Base-by-base conservation (phyloP, 2,329 filamentous ascomycete genomes). In the Talaromyces albobiverticillius region DNA sequence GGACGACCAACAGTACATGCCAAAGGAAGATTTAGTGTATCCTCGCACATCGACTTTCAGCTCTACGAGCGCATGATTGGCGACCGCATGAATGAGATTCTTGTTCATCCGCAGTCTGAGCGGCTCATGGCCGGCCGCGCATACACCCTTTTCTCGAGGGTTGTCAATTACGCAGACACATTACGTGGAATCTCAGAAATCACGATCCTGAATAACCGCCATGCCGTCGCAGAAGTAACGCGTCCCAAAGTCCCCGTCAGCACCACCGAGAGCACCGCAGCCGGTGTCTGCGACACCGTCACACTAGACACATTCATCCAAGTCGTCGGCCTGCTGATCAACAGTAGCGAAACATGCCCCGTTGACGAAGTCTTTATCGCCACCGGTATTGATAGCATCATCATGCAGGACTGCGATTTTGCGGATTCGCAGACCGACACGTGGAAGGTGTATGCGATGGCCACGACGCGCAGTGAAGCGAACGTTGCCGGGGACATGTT, bases 401-500 rank as follows among this genome's bases (percentile, higher is more conserved):
- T 54, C 10, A 54, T 54, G 45, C 51, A 54, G 41, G 45, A 54
- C 18, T 54, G 51, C 20, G 51, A 54, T 20, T 54, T 54, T 10
- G 25, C 45, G 4, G 36, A 43, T 26, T 20, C 43, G 4, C 34
- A 43, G 18, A 26, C 41, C n/a, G 48, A 45, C 48, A 42, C 36
- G 5, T 55, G 53, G 53, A 55, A 47, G 8, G 46, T 51, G 1
- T 55, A 55, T 36, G 53, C 53, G 18, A 41, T 46, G 53, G 40
- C 46, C 1, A 55, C 42, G 14, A 34, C 46, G 10, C 29, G 46
- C 18, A 51, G 25, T 22, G 47, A 51, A 40, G 29, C 29, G 7
- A 38, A 55, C 40, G 53, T 51, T 20, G 47, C 42, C 23, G 53
- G 53, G 25, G 53, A 55, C 18, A 55, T 55, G 46, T 55, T 51